A percentile compares a stretch with the other conserved stretches of the same genome.
These are phyloP conservation scores for Russula olivacea DNA, from an alignment of 768 basidiomycete genomes.

Conservation along the genomic window DNA sequence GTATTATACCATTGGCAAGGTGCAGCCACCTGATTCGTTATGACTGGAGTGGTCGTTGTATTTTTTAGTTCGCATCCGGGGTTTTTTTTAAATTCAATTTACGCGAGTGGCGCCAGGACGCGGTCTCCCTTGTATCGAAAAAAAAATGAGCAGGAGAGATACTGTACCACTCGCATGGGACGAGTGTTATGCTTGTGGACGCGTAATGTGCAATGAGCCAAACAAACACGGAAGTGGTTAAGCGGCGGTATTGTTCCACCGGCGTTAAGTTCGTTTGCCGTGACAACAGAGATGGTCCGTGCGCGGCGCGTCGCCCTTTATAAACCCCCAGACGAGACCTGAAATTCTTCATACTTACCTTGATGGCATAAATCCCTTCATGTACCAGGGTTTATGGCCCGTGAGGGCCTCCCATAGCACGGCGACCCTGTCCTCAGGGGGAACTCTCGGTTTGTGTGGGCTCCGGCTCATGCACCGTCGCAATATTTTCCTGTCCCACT, in stretches of 20 bases:
- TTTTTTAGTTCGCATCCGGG: not conserved
- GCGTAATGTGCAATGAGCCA: no score
- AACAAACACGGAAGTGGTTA: not conserved
- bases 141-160: not conserved
- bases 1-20: constrained; percentile 71
- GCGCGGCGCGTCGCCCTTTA: not conserved
- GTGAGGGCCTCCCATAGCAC: constrained; percentile 29
- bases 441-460: constrained; percentile 36
- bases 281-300: constrained; percentile 6
- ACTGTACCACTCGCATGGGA: not conserved
- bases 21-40: constrained; percentile 27
- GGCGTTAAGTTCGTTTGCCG: not conserved
- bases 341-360: constrained; percentile 29
- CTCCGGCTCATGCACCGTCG: constrained; percentile 73
- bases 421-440: constrained; percentile 30
- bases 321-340: not conserved
- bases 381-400: constrained; percentile 27
- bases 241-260: not conserved
- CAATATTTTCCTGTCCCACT: constrained; percentile 74
- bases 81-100: not conserved
- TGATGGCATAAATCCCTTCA: constrained; percentile 30
- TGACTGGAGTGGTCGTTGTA: not conserved
- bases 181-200: not conserved
- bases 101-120: not conserved
- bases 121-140: not conserved